Evolutionary conservation across 1,139 yeast genomes (phyloP).

Genomic region (Nematodospora anomalae): DNA sequence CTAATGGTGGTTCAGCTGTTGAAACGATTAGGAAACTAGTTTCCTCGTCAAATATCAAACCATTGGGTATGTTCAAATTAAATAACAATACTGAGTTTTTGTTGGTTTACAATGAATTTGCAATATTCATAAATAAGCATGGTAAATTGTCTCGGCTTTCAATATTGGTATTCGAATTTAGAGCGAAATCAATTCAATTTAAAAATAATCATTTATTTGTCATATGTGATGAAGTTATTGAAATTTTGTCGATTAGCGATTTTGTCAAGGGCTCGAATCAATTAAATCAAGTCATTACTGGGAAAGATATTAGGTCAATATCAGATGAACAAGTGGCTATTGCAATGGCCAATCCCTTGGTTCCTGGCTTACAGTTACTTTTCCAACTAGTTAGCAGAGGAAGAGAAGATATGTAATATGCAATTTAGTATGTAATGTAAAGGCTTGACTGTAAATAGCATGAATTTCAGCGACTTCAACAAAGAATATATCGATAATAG

Average conservation of each 20-base stretch:
- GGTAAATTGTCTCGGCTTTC: slow-evolving; percentile 63
- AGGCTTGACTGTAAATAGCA: too few relatives aligned
- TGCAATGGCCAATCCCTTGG: slow-evolving; percentile 69
- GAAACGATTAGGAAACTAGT: slow-evolving; percentile 36
- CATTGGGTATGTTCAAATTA: slow-evolving; percentile 65
- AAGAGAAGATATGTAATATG: background rate
- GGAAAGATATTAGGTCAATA: slow-evolving; percentile 59
- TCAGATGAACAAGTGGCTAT: slow-evolving; percentile 47
- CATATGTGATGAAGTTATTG: slow-evolving; percentile 68
- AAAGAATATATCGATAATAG: too few relatives aligned
- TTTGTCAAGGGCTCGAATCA: slow-evolving; percentile 48
- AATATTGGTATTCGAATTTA: slow-evolving; percentile 61
- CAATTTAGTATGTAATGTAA: background rate
- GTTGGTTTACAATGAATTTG: slow-evolving; percentile 72
- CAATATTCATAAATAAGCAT: slow-evolving; percentile 63
- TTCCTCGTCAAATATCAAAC: slow-evolving; percentile 41
- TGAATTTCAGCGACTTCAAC: too few relatives aligned
- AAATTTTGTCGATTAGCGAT: slow-evolving; percentile 63
- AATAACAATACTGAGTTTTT: slow-evolving; percentile 54
- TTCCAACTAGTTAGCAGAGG: slow-evolving; percentile 19
- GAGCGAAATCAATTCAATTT: slow-evolving; percentile 57
- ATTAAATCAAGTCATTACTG: slow-evolving; percentile 71
- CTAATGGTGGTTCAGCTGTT: slow-evolving; percentile 20
- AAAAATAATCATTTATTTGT: slow-evolving; percentile 60
- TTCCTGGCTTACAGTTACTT: slow-evolving; percentile 62